Evolutionary conservation across 2,329 filamentous ascomycete genomes (phyloP), one percentile per base, ranked within the genome.

Genomic region (Lasiodiplodia citricola): DNA sequence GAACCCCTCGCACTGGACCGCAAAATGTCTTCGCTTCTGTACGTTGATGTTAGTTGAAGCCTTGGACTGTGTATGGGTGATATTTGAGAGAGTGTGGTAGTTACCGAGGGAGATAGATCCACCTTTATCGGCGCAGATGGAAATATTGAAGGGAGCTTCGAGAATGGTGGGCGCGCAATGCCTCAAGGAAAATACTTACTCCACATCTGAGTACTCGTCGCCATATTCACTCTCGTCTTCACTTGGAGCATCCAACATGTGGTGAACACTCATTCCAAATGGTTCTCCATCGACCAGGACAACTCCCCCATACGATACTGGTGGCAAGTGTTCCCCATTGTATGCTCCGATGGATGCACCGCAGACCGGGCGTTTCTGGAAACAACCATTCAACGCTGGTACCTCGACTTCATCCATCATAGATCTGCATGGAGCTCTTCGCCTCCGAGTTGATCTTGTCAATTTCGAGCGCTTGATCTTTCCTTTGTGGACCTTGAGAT

Each of bases 211-310:
- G 41, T 64, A 54, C 4, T 41, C 66, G 25, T 68, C 66, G 1
- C 76, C 77, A 4, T 83, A 81, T 4, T 79, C 81, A 47, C 87
- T 85, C 54, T 87, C 85, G 55, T 83, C 79, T 13, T 87, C 84
- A 69, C 86, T 87, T 13, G 87, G 83, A 14, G 83, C 81, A 74
- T 97, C 95, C 2, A 98, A 87, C 89, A 98, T 95, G 79, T 98
- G 95, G 75, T 98, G 95, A 0, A 98, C 95, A 25, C 93, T 97
- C 92, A 98, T 96, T 14, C 95, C 95, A 75, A 94, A 96, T 0
- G 92, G 88, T 77, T 91, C 90, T 67, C 92, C 89, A 75, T 98
- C 94, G 1, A 98, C 89, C 38, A 96, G 83, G 51, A 98, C 89
- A 4, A 97, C 86, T 10, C 95, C 95, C 14, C 95, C 95, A 73